These are phyloP conservation scores for Leccinum barrowsii DNA, from an alignment of 768 basidiomycete species.

Conservation along the genomic window DNA sequence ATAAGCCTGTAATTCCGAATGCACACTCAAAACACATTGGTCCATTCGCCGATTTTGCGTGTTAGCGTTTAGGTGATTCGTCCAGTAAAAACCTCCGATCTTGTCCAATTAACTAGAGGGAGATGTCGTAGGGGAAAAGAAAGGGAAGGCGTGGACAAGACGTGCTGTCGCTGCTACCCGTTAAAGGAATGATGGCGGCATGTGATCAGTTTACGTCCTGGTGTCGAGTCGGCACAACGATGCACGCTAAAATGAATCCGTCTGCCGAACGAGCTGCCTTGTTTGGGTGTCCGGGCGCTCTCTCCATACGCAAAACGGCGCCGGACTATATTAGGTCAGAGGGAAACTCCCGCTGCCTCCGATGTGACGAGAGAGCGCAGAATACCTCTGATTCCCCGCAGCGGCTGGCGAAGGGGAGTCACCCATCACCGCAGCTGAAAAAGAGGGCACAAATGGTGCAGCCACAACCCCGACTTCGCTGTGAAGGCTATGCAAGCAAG, in stretches of 20 bases:
- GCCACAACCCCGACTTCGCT: slow-evolving; percentile 8
- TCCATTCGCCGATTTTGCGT: slow-evolving; percentile 8
- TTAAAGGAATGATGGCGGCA: slow-evolving; percentile 21
- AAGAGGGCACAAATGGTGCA: slow-evolving; percentile 15
- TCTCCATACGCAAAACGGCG: slow-evolving; percentile 10
- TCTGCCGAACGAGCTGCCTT: slow-evolving; percentile 10
- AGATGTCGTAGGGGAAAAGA: background rate
- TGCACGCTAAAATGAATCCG: slow-evolving; percentile 7
- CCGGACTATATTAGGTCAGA: slow-evolving; percentile 10
- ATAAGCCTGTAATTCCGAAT: slow-evolving; percentile 9
- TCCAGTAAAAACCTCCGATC: background rate
- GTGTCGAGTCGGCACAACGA: slow-evolving; percentile 12
- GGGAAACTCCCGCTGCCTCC: slow-evolving; percentile 8
- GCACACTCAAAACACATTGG: slow-evolving; percentile 5
- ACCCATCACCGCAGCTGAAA: slow-evolving; percentile 4
- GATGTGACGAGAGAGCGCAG: slow-evolving; percentile 4
- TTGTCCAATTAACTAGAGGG: background rate
- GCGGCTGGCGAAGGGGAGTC: background rate
- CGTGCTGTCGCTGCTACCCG: slow-evolving; percentile 9
- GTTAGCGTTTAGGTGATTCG: background rate
- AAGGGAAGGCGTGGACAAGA: slow-evolving; percentile 12
- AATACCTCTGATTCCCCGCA: slow-evolving; percentile 7
- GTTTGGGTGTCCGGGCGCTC: background rate
- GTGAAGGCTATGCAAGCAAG: slow-evolving; percentile 1
- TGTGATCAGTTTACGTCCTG: slow-evolving; percentile 26